phyloP scores from a whole-genome alignment of 306 rosid genomes.

The Ziziphus jujuba region DNA sequence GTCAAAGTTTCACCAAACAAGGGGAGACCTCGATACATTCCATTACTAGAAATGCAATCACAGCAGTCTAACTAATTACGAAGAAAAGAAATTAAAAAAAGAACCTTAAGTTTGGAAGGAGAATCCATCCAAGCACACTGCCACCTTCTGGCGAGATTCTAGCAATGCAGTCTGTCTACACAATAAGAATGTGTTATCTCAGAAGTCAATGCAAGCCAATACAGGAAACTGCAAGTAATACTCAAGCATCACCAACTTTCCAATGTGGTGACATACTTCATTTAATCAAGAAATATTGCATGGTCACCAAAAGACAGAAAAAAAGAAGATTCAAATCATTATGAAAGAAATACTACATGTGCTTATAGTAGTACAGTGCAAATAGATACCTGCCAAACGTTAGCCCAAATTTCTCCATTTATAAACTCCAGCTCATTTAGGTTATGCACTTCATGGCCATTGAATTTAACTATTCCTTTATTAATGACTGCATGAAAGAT shows the following conservation, averaged over 20 bases:
- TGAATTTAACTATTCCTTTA: slow-evolving; percentile 56
- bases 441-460: slow-evolving; percentile 66
- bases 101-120: slow-evolving; percentile 77
- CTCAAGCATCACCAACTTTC: background rate
- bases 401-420: slow-evolving; percentile 92
- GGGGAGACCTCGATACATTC: slow-evolving; percentile 7
- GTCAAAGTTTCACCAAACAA: slow-evolving; percentile 15
- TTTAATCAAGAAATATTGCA: too few species aligned
- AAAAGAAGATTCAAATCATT: background rate
- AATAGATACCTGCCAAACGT: slow-evolving; percentile 56
- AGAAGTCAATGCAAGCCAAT: slow-evolving; percentile 15
- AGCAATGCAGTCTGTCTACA: slow-evolving; percentile 85
- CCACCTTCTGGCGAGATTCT: slow-evolving; percentile 74
- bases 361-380: background rate
- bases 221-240: background rate
- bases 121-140: slow-evolving; percentile 76
- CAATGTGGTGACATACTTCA: too few species aligned
- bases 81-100: slow-evolving; percentile 1
- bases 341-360: too few species aligned
- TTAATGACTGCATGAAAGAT: slow-evolving; percentile 48
- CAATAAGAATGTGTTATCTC: slow-evolving; percentile 21
- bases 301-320: background rate
- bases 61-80: background rate
- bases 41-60: background rate
- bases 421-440: slow-evolving; percentile 88